Conservation (phyloP, 768 basidiomycete genomes). For the button mushroom (Agaricus bisporus) region DNA sequence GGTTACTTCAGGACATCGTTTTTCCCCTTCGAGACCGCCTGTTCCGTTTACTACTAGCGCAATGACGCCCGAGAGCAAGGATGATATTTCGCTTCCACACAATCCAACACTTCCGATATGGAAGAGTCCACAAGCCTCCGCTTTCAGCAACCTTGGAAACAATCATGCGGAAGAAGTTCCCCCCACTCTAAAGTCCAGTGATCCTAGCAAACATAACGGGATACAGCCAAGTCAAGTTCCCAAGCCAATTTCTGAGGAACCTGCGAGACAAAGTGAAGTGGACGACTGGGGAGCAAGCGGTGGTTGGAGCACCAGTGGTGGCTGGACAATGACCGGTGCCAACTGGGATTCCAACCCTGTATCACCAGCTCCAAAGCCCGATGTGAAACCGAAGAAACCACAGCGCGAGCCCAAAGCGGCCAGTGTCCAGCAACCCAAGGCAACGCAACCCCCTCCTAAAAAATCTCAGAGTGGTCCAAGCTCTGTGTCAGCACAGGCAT, state of each 20-base stretch:
- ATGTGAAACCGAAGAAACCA: background rate
- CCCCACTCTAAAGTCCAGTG: background rate
- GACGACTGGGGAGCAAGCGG: constrained; percentile 1
- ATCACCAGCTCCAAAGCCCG: background rate
- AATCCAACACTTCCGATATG: background rate
- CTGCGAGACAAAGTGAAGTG: background rate
- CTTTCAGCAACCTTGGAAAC: background rate
- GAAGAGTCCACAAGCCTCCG: background rate
- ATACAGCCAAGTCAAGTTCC: background rate
- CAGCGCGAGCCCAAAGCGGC: background rate
- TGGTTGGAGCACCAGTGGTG: background rate
- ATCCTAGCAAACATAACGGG: background rate
- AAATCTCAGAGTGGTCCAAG: background rate
- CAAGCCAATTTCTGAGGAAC: background rate
- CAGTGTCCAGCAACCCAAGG: background rate
- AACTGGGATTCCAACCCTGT: background rate
- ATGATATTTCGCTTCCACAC: background rate
- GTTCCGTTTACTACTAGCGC: background rate
- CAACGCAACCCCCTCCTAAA: background rate
- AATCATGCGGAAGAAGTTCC: background rate
- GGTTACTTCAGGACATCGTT: background rate
- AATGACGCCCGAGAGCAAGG: background rate
- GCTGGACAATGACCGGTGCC: background rate
- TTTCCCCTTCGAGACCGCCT: background rate
- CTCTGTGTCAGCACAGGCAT: background rate